Evolutionary conservation across 495 filamentous ascomycete species (phyloP).

Genomic region (Paragyromitra xinjiangensis): DNA sequence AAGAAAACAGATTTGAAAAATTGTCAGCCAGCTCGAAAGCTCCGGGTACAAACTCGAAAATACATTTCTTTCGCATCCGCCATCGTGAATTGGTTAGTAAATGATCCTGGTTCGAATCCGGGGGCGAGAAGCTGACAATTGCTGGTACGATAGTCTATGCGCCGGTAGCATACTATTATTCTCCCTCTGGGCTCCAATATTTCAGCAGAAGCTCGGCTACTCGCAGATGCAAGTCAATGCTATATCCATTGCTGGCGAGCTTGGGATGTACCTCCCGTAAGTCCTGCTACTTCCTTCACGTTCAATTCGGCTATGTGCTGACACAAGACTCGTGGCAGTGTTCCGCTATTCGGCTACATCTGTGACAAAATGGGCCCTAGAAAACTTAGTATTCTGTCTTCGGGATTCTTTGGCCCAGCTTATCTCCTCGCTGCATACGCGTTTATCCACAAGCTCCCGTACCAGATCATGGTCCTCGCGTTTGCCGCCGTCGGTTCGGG

Average conservation of each 20-base stretch:
- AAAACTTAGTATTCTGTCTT: conserved; percentile 74
- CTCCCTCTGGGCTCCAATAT: conserved; percentile 88
- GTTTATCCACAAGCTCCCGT: conserved; percentile 78
- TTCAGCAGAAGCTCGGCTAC: conserved; percentile 84
- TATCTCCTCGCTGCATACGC: conserved; percentile 87
- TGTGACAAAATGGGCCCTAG: conserved; percentile 88
- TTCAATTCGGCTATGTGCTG: conserved; percentile 7
- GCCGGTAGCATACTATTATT: conserved; percentile 89
- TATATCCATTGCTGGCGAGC: conserved; percentile 83
- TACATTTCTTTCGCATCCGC: conserved; percentile 48
- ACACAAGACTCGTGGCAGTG: conserved; percentile 53
- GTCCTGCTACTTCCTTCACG: not conserved
- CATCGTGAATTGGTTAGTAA: conserved; percentile 45
- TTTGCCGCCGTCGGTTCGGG: conserved; percentile 83
- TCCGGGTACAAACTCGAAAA: conserved; percentile 27
- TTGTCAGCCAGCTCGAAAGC: not conserved
- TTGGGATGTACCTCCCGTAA: conserved; percentile 83
- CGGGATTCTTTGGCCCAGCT: conserved; percentile 76
- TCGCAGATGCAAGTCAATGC: conserved; percentile 90
- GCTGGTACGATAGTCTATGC: conserved; percentile 65
- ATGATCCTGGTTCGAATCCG: not conserved
- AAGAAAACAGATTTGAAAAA: not conserved
- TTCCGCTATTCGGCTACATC: conserved; percentile 84
- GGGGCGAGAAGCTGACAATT: conserved; percentile 7
- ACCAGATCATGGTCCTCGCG: conserved; percentile 81